Percentiles rank a stretch among this genome's conserved stretches.
Evolutionary conservation across 495 filamentous ascomycete species (phyloP).

Genomic region (Xylaria cubensis): DNA sequence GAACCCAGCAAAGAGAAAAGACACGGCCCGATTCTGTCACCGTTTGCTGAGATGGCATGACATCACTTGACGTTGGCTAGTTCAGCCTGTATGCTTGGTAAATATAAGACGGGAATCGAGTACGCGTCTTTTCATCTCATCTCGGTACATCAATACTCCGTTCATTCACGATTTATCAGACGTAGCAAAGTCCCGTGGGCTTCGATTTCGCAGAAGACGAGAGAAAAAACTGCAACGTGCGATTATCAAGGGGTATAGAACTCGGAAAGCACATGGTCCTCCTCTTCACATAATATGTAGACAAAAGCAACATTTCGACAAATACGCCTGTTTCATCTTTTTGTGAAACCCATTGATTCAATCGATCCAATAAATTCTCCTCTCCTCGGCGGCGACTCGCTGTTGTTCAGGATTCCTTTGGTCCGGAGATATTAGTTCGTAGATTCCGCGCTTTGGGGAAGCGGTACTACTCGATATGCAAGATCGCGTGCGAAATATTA

Average conservation of each 20-base stretch:
- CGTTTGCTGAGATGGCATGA: background rate
- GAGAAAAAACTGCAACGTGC: conserved; percentile 15
- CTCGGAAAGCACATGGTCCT: conserved; percentile 24
- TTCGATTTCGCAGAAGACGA: background rate
- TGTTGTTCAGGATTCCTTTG: conserved; percentile 13
- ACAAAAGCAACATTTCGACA: conserved; percentile 12
- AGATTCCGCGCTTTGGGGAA: background rate
- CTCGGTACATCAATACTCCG: conserved; percentile 19
- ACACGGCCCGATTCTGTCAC: background rate
- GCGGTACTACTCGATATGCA: conserved; percentile 4
- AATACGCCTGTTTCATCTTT: conserved; percentile 18
- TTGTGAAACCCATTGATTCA: conserved; percentile 5
- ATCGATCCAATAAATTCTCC: background rate
- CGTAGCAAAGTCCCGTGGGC: background rate
- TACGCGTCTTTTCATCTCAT: conserved; percentile 5
- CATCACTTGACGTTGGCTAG: conserved; percentile 19
- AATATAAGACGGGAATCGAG: conserved; percentile 9
- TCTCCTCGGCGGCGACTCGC: background rate
- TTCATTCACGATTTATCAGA: conserved; percentile 11
- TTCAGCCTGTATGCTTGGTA: conserved; percentile 13
- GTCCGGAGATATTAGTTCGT: conserved; percentile 2
- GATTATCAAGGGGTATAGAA: conserved; percentile 31
- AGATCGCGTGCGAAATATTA: background rate
- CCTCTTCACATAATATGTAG: background rate
- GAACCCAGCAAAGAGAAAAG: conserved; percentile 7